Evolutionary conservation across 1,139 yeast genomes (phyloP), one percentile per base, ranked within the genome.

Genomic region (Debaryomyces sp.): DNA sequence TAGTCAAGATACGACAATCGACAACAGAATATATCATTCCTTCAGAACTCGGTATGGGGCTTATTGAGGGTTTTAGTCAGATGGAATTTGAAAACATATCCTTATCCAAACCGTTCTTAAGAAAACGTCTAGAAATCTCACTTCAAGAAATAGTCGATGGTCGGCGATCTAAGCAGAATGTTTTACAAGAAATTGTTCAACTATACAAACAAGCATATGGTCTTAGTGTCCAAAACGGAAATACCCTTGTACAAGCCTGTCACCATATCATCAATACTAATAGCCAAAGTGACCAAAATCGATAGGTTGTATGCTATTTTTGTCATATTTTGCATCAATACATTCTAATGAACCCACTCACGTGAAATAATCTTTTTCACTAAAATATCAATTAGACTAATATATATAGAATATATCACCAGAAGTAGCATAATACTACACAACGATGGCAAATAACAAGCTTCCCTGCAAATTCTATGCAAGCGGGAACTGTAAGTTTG

Each of bases 1-100:
- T 89, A 2, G 69, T 70, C 13, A 85, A 85, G 55, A 71, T 47
- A 56, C 74, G 67, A 54, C 64, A 67, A 26, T 60, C 73, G 47
- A 52, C 58, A 37, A 64, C 55, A 61, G 56, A 80, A 70, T 50
- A 70, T 69, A 53, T 94, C 21, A 71, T 87, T 1, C 99, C 99
- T 0, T 86, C 97, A 0, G 81, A 81, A 9, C 70, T 95, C 7
- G 99, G 99, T 0, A 83, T 87, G 70, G 94, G 96, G 0, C 70
- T 95, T 9, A 94, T 91, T 23, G 95, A 87, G 60, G 97, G 97
- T 1, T 91, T 94, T 64, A 91, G 89, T 51, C 78, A 80, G 39
- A 82, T 95, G 54, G 91, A 88, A 9, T 78, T 89, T 46, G 87
- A 85, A 53, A 75, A 78, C 46, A 74, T 83, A 45, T 89, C 96